Conservation (phyloP, 305 asterid species). For the Solanum chacoense region DNA sequence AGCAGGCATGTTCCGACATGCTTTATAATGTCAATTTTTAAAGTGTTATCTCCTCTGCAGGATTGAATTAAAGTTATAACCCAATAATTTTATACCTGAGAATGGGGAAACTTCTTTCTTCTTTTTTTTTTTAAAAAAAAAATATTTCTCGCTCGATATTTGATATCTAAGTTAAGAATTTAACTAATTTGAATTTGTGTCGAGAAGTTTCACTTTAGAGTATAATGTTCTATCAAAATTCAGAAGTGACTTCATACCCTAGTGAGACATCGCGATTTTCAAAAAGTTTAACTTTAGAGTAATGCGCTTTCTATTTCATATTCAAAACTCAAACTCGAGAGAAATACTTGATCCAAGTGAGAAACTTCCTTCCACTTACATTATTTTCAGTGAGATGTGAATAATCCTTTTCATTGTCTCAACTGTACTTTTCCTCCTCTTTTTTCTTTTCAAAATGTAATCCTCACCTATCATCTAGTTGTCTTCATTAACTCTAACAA, state of each 20-base stretch:
- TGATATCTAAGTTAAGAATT: neutral
- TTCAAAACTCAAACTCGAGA: neutral
- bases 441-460: neutral
- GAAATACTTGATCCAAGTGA: neutral
- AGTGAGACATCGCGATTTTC: too few relatives aligned
- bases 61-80: neutral
- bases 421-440: neutral
- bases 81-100: neutral
- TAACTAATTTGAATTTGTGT: neutral
- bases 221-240: neutral
- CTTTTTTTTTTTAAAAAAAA: too few relatives aligned
- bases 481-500: neutral
- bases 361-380: neutral
- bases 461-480: neutral
- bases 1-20: neutral
- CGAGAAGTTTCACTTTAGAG: neutral
- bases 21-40: neutral
- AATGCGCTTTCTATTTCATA: neutral
- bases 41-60: neutral
- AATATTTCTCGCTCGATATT: neutral
- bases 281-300: neutral
- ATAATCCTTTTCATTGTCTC: neutral
- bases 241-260: neutral
- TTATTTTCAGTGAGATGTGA: neutral
- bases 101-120: neutral